Evolutionary conservation across 2,329 filamentous ascomycete genomes (phyloP).

Genomic region (Colletotrichum sp.): DNA sequence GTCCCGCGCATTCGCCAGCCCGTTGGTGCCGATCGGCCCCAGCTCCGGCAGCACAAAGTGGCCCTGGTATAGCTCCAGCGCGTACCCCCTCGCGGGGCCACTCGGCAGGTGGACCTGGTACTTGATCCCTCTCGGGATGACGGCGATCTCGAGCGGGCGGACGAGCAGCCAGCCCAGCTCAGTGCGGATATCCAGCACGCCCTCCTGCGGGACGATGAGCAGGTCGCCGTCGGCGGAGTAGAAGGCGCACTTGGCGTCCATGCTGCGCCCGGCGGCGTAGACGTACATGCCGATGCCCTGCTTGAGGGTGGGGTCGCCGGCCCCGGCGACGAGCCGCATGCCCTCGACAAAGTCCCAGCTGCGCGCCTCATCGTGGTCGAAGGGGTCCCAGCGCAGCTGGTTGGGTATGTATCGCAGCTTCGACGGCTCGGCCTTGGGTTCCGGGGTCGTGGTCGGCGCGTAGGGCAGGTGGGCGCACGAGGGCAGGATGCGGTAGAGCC

Average conservation of each 20-base stretch:
- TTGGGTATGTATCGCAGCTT: conserved; percentile 79
- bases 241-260: conserved; percentile 77
- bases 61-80: conserved; percentile 75
- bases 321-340: conserved; percentile 75
- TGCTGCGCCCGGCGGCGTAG: conserved; percentile 79
- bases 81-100: conserved; percentile 72
- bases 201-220: conserved; percentile 77
- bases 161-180: conserved; percentile 77
- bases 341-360: conserved; percentile 57
- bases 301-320: conserved; percentile 81
- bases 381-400: conserved; percentile 80
- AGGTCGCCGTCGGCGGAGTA: conserved; percentile 86
- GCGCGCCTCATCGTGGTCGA: conserved; percentile 69
- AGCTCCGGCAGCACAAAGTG: conserved; percentile 76
- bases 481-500: conserved; percentile 74
- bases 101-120: conserved; percentile 72
- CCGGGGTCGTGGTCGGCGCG: conserved; percentile 44
- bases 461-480: conserved; percentile 66
- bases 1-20: conserved; percentile 76
- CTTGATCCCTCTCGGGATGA: conserved; percentile 76
- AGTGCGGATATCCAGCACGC: conserved; percentile 76
- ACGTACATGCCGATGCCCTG: conserved; percentile 80
- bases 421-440: conserved; percentile 18
- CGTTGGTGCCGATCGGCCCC: conserved; percentile 75
- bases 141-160: conserved; percentile 78